Percentiles rank a stretch among this genome's conserved stretches.
Conservation (phyloP, 257 asterid species). For the Voacanga thouarsii region DNA sequence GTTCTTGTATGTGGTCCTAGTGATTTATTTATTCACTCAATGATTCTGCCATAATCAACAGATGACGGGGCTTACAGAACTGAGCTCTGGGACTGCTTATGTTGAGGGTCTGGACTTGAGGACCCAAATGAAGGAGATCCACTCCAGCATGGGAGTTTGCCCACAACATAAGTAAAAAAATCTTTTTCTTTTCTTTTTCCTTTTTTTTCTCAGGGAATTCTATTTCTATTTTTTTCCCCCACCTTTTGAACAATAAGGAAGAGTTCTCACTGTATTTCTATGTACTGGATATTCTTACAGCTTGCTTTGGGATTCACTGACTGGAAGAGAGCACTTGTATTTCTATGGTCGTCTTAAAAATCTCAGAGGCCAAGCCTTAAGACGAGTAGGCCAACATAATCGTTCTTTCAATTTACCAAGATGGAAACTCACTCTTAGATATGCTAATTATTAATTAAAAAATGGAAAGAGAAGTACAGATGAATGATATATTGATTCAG, state of each 20-base stretch:
- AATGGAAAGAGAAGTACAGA: not conserved
- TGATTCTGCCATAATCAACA: slow-evolving; percentile 21
- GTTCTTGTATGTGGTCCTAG: not conserved
- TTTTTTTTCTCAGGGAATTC: slow-evolving; percentile 4
- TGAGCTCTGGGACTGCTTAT: slow-evolving; percentile 78
- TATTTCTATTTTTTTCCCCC: not conserved
- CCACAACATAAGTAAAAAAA: slow-evolving; percentile 82
- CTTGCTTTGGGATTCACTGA: slow-evolving; percentile 79
- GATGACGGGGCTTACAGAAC: slow-evolving; percentile 91
- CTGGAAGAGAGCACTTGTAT: slow-evolving; percentile 84
- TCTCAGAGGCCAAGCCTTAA: slow-evolving; percentile 67
- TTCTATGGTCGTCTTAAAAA: slow-evolving; percentile 95
- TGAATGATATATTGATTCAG: not conserved
- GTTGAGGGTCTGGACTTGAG: slow-evolving; percentile 71
- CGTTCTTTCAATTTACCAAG: not conserved
- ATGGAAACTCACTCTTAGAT: not conserved
- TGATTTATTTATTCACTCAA: not conserved
- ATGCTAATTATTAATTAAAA: not conserved
- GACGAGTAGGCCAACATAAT: slow-evolving; percentile 46
- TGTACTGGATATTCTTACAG: slow-evolving; percentile 33
- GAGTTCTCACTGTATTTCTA: not conserved
- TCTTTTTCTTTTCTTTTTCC: not conserved
- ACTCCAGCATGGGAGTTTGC: slow-evolving; percentile 96
- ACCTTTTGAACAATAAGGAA: not conserved
- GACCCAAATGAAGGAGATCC: slow-evolving; percentile 71